These are phyloP conservation scores for Strombidium stylifer DNA, from an alignment of 73 alveolate species.

Conservation along the genomic window DNA sequence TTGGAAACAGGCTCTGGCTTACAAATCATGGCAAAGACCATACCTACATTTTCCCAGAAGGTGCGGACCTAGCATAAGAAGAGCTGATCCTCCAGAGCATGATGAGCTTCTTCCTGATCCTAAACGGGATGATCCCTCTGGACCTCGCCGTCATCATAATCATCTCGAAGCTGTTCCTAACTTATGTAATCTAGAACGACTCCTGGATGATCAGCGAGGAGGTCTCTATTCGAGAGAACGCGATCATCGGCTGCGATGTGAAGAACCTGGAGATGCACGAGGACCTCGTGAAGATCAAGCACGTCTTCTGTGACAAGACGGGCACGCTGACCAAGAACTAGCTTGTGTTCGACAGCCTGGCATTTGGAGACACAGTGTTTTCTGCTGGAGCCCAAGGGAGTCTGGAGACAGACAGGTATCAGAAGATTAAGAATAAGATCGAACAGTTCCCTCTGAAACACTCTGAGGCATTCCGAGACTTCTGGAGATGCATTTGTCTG, in stretches of 20 bases:
- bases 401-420: background rate
- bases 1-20: background rate
- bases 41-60: too few relatives aligned
- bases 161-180: background rate
- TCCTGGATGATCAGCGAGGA: background rate
- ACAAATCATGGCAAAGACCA: conserved; percentile 2
- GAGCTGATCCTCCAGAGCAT: too few relatives aligned
- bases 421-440: too few relatives aligned
- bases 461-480: background rate
- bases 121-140: conserved; percentile 9
- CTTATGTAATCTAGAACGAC: conserved; percentile 6
- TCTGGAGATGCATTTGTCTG: conserved; percentile 22
- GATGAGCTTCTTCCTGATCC: background rate
- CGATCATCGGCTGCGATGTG: conserved; percentile 5
- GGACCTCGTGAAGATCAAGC: conserved; percentile 19
- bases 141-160: background rate
- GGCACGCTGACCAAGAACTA: conserved; percentile 34
- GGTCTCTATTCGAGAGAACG: too few relatives aligned
- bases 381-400: background rate
- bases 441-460: background rate
- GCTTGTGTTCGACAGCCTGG: background rate
- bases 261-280: conserved; percentile 11
- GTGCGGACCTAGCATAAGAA: too few relatives aligned
- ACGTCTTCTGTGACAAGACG: conserved; percentile 26
- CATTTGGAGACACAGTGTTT: background rate